Percentiles rank a stretch among this genome's conserved stretches.
Evolutionary conservation across 2,329 filamentous ascomycete genomes (phyloP).

Genomic region (Acarospora socialis): DNA sequence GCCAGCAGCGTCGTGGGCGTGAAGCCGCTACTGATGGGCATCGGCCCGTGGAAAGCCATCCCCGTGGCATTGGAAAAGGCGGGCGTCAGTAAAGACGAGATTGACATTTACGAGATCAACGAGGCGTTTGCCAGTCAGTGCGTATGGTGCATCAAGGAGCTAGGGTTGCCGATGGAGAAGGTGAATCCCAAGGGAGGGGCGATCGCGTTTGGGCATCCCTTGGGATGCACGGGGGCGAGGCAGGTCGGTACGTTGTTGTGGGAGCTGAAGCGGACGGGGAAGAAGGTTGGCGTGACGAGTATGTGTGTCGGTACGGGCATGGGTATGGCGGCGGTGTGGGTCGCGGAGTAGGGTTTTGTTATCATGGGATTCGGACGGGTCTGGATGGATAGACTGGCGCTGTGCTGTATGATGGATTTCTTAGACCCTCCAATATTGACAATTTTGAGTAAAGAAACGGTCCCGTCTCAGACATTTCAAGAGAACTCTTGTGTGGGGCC

Average conservation of each 20-base stretch:
- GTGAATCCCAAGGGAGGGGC: constrained; percentile 94
- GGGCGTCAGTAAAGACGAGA: constrained; percentile 72
- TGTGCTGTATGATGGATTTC: too few species aligned
- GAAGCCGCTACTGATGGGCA: constrained; percentile 84
- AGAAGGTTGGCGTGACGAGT: constrained; percentile 80
- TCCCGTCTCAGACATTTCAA: too few species aligned
- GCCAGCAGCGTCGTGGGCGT: constrained; percentile 76
- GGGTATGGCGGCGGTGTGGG: constrained; percentile 25
- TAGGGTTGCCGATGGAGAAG: constrained; percentile 70
- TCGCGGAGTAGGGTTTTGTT: constrained; percentile 8
- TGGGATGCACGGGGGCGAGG: constrained; percentile 85
- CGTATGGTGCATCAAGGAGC: constrained; percentile 80
- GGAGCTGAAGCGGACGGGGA: constrained; percentile 68
- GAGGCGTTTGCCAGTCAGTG: constrained; percentile 96
- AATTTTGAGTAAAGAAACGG: too few species aligned
- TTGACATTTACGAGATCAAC: constrained; percentile 98
- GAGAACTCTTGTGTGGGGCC: too few species aligned
- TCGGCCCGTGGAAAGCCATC: constrained; percentile 92
- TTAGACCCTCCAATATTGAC: too few species aligned
- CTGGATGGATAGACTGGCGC: too few species aligned
- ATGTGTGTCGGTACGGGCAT: constrained; percentile 97
- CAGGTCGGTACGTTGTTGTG: constrained; percentile 88
- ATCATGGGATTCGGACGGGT: background rate
- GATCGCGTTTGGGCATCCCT: constrained; percentile 88
- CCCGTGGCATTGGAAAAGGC: constrained; percentile 81